Evolutionary conservation across 2,329 filamentous ascomycete species (phyloP), one percentile per base, ranked within the genome.

Genomic region (Aureobasidium melanogenum): DNA sequence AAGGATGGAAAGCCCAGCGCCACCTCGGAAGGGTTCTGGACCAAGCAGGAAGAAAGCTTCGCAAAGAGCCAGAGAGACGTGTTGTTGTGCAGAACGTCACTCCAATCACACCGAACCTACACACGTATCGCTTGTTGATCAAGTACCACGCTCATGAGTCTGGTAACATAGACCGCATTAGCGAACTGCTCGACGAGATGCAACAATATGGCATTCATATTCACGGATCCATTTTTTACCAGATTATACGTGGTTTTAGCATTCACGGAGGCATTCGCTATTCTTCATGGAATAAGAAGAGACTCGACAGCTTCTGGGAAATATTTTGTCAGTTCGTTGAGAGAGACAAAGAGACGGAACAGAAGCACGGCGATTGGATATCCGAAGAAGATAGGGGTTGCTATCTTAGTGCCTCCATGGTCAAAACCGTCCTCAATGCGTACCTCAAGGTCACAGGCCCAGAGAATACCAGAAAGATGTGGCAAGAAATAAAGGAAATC

Each of bases 191-290:
- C 24, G 82, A 84, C 50, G 93, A 97, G 71, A 96, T 97, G 91
- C 84, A 83, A 61, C 75, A 77, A 39, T 85, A 86, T 66, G 76
- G 80, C 3, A 79, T 96, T 3, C 83, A 85, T 0, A 76, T 93
- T 17, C 85, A 93, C 63, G 88, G 88, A 6, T 82, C 87, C 62
- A 82, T 96, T 26, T 97, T 93, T 69, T 78, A 94, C 39, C 81
- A 88, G 8, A 78, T 97, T 3, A 89, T 97, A 75, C 87, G 90
- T 67, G 91, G 89, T 0, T 99, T 97, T 70, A 80, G 82, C 34
- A 73, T 77, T 2, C 87, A 96, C 69, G 93, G 92, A 12, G 85
- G 84, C 28, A 73, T 80, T 19, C 75, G 78, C 26, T 77, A 85
- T 64, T 85, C 86, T 0, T 80, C 84, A 14, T 99, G 94, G 93